A percentile compares a stretch with the other conserved stretches of the same genome.
These are phyloP conservation scores for Osmanthus fragrans DNA, from an alignment of 257 asterid species.

Conservation along the genomic window DNA sequence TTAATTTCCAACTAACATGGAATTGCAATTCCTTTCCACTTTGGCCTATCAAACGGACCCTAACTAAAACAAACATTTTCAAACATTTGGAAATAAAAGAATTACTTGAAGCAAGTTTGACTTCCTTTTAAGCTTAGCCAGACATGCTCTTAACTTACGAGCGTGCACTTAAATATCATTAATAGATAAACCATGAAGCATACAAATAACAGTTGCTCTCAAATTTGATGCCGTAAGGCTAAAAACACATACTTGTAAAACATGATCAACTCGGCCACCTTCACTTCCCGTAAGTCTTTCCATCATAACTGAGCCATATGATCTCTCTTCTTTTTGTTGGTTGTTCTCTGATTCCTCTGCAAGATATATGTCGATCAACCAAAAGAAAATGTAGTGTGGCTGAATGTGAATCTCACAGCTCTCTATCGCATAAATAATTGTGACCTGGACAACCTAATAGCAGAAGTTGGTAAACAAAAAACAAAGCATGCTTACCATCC, in stretches of 20 bases:
- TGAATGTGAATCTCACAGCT: slow-evolving; percentile 4
- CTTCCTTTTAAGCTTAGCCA: background rate
- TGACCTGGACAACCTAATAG: background rate
- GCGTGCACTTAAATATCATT: background rate
- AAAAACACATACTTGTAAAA: slow-evolving; percentile 66
- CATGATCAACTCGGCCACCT: slow-evolving; percentile 87
- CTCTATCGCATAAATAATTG: background rate
- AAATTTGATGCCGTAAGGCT: background rate
- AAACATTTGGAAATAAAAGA: background rate
- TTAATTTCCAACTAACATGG: too few species aligned
- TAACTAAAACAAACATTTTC: background rate
- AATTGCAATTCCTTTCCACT: too few species aligned
- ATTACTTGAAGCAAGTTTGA: background rate
- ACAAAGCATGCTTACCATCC: slow-evolving; percentile 48
- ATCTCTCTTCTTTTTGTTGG: slow-evolving; percentile 56
- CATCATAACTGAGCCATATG: slow-evolving; percentile 86
- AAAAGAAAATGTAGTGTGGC: slow-evolving; percentile 3
- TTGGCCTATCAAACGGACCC: too few species aligned
- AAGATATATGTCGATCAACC: slow-evolving; percentile 15
- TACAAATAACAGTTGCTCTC: background rate
- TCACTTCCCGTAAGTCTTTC: slow-evolving; percentile 73
- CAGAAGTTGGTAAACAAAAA: slow-evolving; percentile 1
- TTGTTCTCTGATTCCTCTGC: slow-evolving; percentile 62
- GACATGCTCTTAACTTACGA: background rate
- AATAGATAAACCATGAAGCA: background rate